phyloP scores from a whole-genome alignment of 2,329 filamentous ascomycete genomes.

The Alternaria brassicae region DNA sequence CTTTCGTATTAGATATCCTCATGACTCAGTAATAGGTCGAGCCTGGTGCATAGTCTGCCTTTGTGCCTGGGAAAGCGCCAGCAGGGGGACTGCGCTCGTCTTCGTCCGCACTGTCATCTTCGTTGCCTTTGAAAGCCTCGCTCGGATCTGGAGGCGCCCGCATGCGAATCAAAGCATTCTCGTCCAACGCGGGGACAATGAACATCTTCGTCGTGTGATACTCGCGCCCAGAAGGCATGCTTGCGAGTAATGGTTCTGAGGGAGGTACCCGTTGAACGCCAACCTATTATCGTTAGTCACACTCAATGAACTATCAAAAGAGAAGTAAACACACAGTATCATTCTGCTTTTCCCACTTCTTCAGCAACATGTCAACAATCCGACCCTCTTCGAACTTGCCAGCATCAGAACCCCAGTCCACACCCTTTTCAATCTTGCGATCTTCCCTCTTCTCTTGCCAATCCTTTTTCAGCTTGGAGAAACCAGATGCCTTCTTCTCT shows the following conservation, averaged over 20 bases:
- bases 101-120: conserved; percentile 49
- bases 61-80: conserved; percentile 49
- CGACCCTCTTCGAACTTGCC: conserved; percentile 84
- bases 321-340: conserved; percentile 71
- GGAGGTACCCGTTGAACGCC: conserved; percentile 80
- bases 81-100: conserved; percentile 39
- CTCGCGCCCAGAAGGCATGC: conserved; percentile 87
- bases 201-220: conserved; percentile 78
- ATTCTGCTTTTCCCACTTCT: conserved; percentile 92
- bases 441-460: conserved; percentile 82
- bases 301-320: neutral
- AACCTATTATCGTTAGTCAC: conserved; percentile 60
- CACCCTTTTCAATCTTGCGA: conserved; percentile 75
- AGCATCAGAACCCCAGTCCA: conserved; percentile 79
- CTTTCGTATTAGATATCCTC: neutral
- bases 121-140: conserved; percentile 49
- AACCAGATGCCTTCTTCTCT: conserved; percentile 60
- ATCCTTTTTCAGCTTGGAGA: conserved; percentile 73
- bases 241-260: conserved; percentile 72
- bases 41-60: conserved; percentile 39
- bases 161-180: conserved; percentile 66
- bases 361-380: conserved; percentile 84
- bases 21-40: conserved; percentile 43
- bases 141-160: conserved; percentile 63
- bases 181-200: conserved; percentile 69